phyloP scores from a whole-genome alignment of 2,329 filamentous ascomycete genomes.

The Myriosclerotinia curreyana region DNA sequence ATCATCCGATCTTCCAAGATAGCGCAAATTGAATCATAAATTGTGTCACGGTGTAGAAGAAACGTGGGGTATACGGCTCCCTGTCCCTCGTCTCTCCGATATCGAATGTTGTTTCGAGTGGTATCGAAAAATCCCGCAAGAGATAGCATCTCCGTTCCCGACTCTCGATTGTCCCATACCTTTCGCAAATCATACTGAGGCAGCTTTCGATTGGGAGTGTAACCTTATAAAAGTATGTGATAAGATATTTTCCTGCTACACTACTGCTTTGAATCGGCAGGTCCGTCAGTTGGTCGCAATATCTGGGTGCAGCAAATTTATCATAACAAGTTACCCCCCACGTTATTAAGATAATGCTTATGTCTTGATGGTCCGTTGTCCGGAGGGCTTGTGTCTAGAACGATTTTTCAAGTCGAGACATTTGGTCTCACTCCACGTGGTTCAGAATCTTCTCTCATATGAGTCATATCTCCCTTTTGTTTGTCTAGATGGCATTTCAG shows the following conservation, averaged over 20 bases:
- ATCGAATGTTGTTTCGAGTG: constrained; percentile 9
- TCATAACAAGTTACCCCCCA: constrained; percentile 9
- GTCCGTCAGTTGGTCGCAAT: constrained; percentile 3
- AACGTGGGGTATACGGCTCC: constrained; percentile 17
- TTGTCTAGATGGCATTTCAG: background rate
- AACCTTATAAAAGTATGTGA: constrained; percentile 3
- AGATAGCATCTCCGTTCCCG: background rate
- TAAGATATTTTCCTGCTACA: constrained; percentile 9
- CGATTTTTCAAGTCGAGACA: background rate
- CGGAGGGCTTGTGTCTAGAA: background rate
- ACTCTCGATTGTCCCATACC: background rate
- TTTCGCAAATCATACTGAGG: background rate
- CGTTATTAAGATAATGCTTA: background rate
- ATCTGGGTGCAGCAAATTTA: background rate
- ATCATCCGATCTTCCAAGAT: constrained; percentile 6
- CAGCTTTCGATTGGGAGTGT: constrained; percentile 4
- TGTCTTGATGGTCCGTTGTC: background rate
- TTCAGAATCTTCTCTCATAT: background rate
- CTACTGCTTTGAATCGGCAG: constrained; percentile 14
- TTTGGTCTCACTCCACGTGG: background rate
- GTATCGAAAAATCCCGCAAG: constrained; percentile 12
- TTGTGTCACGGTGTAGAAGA: constrained; percentile 9
- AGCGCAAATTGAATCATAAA: constrained; percentile 15
- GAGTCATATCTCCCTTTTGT: background rate
- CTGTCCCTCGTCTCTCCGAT: constrained; percentile 18